Conservation (phyloP, 2,329 filamentous ascomycete species). For the Chaetomiaceae sp. region DNA sequence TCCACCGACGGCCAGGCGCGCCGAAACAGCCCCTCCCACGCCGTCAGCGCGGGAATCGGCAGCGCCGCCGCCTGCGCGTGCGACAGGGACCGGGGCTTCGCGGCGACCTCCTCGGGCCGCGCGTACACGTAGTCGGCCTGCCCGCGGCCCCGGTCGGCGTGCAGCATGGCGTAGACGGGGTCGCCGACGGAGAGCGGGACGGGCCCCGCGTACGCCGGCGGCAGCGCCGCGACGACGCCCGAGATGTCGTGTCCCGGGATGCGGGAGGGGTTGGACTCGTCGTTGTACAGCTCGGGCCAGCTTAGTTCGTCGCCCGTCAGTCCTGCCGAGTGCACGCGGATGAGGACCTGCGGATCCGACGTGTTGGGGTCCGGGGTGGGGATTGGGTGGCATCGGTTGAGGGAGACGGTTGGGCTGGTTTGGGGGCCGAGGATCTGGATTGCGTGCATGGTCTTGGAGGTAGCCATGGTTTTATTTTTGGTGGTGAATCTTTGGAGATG, state of each 20-base stretch:
- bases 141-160: slow-evolving; percentile 22
- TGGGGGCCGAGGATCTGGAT: slow-evolving; percentile 30
- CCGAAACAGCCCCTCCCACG: slow-evolving; percentile 29
- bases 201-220: slow-evolving; percentile 25
- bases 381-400: slow-evolving; percentile 10
- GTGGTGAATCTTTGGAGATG: no score
- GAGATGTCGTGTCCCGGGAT: slow-evolving; percentile 37
- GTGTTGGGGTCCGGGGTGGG: slow-evolving; percentile 20
- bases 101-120: slow-evolving; percentile 17
- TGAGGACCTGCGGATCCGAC: slow-evolving; percentile 26
- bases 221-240: slow-evolving; percentile 30
- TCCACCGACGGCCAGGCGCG: slow-evolving; percentile 14
- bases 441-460: slow-evolving; percentile 36
- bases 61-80: slow-evolving; percentile 31
- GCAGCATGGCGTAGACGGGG: slow-evolving; percentile 30
- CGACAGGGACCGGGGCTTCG: slow-evolving; percentile 24
- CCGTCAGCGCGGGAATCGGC: slow-evolving; percentile 32
- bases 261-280: slow-evolving; percentile 22
- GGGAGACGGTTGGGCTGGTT: not conserved
- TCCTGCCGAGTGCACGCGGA: slow-evolving; percentile 33
- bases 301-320: slow-evolving; percentile 34
- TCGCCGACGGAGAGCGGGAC: slow-evolving; percentile 4
- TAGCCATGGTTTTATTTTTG: no score
- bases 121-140: slow-evolving; percentile 32
- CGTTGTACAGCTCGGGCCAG: slow-evolving; percentile 33